Conservation (phyloP, 495 filamentous ascomycete genomes). For the Podospora conica region DNA sequence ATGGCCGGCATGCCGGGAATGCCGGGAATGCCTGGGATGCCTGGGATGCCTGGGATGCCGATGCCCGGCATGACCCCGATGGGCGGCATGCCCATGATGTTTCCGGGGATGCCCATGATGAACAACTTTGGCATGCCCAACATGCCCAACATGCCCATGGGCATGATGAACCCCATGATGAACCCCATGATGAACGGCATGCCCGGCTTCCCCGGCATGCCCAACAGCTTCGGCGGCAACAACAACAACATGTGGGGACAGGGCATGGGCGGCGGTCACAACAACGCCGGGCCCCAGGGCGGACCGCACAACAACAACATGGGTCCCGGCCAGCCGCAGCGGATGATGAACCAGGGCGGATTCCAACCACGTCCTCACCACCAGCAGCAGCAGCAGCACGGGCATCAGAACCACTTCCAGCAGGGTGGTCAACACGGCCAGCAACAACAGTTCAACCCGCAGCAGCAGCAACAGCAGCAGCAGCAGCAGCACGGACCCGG, state of each 20-base stretch:
- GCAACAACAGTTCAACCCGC: slow-evolving; percentile 24
- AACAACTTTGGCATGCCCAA: slow-evolving; percentile 25
- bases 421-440: slow-evolving; percentile 19
- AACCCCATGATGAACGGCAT: slow-evolving; percentile 51
- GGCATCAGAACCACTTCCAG: slow-evolving; percentile 26
- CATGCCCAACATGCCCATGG: slow-evolving; percentile 28
- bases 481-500: slow-evolving; percentile 15
- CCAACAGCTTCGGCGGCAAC: slow-evolving; percentile 26
- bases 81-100: slow-evolving; percentile 20
- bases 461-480: slow-evolving; percentile 24
- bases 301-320: neutral
- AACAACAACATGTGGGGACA: slow-evolving; percentile 19
- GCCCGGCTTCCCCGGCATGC: slow-evolving; percentile 35
- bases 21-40: slow-evolving; percentile 24
- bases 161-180: slow-evolving; percentile 40
- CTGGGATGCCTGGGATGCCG: slow-evolving; percentile 32
- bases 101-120: slow-evolving; percentile 23
- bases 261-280: neutral
- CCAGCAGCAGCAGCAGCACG: slow-evolving; percentile 20
- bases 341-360: neutral
- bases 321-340: neutral
- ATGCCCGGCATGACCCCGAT: slow-evolving; percentile 35
- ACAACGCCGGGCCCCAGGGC: too few relatives aligned
- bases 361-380: slow-evolving; percentile 19
- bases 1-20: slow-evolving; percentile 38